These are phyloP conservation scores for Exophiala spinifera DNA, from an alignment of 2,329 filamentous ascomycete species.

Conservation along the genomic window DNA sequence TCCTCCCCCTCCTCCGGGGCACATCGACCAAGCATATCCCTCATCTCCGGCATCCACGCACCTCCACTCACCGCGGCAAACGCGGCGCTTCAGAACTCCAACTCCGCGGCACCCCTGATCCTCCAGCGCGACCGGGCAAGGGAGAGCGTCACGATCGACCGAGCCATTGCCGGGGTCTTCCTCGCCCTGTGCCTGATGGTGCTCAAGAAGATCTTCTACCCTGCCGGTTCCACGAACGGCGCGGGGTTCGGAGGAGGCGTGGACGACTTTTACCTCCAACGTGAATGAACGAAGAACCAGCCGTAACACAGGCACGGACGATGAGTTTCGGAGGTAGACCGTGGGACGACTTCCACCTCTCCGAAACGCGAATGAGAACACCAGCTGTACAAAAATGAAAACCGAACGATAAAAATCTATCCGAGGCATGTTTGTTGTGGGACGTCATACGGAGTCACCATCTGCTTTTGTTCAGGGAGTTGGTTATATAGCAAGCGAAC, in stretches of 20 bases:
- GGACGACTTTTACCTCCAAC: conserved; percentile 26
- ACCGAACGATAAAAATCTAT: too few relatives aligned
- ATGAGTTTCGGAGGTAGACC: too few relatives aligned
- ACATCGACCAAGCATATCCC: conserved; percentile 43
- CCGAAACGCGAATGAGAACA: too few relatives aligned
- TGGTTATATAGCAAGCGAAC: too few relatives aligned
- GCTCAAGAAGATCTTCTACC: conserved; percentile 44
- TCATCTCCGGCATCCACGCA: conserved; percentile 15
- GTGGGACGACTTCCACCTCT: too few relatives aligned
- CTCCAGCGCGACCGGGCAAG: conserved; percentile 6
- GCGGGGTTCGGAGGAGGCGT: conserved; percentile 5
- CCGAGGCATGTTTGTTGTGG: too few relatives aligned
- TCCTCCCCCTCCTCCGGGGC: conserved; percentile 29
- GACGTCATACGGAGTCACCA: too few relatives aligned
- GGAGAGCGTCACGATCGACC: conserved; percentile 66
- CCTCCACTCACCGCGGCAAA: conserved; percentile 19
- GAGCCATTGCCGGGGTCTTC: conserved; percentile 70
- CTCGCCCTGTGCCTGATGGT: conserved; percentile 70
- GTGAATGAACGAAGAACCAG: conserved; percentile 7
- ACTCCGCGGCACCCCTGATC: conserved; percentile 4
- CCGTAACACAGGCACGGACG: too few relatives aligned
- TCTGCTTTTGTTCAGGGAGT: too few relatives aligned
- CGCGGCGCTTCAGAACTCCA: conserved; percentile 7
- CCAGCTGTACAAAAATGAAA: too few relatives aligned
- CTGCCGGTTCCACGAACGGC: conserved; percentile 15